A percentile compares a stretch with the other conserved stretches of the same genome.
Evolutionary conservation across 768 basidiomycete genomes (phyloP).

Genomic region (Russula sp.): DNA sequence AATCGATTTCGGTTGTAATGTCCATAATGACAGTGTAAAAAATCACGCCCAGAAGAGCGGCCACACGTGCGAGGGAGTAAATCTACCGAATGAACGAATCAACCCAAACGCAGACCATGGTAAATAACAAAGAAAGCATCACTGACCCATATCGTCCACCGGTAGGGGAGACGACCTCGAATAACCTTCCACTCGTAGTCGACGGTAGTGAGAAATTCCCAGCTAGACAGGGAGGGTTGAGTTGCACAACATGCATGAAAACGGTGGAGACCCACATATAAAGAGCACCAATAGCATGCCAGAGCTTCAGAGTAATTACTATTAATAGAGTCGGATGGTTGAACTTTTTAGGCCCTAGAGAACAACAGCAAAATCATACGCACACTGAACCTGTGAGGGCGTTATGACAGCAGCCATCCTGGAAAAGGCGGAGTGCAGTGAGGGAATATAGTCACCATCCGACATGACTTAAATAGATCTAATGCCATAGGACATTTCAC

Average conservation of each 20-base stretch:
- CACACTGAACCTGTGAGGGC: background rate
- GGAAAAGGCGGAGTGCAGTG: background rate
- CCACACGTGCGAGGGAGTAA: background rate
- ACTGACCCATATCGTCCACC: conserved; percentile 4
- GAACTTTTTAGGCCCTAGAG: background rate
- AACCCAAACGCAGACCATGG: background rate
- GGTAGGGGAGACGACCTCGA: background rate
- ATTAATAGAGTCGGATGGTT: background rate
- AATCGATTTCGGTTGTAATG: background rate
- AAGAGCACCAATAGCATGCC: background rate
- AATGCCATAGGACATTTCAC: too few species aligned
- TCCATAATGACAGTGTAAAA: background rate
- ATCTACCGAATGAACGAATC: background rate
- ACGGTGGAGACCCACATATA: background rate
- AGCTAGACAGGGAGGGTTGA: background rate
- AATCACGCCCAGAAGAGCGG: background rate
- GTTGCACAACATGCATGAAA: background rate
- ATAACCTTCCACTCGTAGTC: background rate
- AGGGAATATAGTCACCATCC: background rate
- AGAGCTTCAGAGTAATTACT: background rate
- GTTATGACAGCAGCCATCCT: background rate
- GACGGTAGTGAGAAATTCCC: background rate
- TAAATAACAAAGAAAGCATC: background rate
- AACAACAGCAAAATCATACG: background rate
- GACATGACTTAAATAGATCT: background rate